These are phyloP conservation scores for Yamadazyma phyllophila DNA, from an alignment of 805 yeast genomes.

Conservation along the genomic window DNA sequence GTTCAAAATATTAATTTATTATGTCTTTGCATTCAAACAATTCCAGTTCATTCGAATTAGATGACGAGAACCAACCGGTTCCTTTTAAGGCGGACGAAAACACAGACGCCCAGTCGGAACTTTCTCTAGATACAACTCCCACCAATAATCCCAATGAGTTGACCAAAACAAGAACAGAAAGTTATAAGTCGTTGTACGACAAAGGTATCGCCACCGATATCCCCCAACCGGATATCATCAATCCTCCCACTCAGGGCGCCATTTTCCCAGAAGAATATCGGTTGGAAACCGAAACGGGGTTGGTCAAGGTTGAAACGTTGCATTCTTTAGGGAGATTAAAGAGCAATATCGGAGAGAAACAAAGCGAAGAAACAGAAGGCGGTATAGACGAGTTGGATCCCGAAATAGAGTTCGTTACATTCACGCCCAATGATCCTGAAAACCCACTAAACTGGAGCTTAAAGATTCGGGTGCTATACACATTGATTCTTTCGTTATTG, in stretches of 20 bases:
- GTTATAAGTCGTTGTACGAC: conserved; percentile 63
- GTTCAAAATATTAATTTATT: not conserved
- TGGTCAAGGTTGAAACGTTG: conserved; percentile 77
- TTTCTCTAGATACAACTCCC: conserved; percentile 7
- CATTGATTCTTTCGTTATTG: conserved; percentile 62
- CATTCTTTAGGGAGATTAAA: conserved; percentile 58
- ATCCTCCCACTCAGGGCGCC: conserved; percentile 52
- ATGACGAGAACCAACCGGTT: conserved; percentile 8
- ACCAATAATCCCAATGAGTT: conserved; percentile 6
- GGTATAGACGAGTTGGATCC: conserved; percentile 41
- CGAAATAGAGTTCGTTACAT: conserved; percentile 82
- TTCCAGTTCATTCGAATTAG: conserved; percentile 7
- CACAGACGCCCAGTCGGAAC: conserved; percentile 13
- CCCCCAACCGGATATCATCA: conserved; percentile 51
- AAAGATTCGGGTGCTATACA: conserved; percentile 58
- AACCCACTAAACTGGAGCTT: conserved; percentile 86
- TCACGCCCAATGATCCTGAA: conserved; percentile 73
- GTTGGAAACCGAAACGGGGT: conserved; percentile 82
- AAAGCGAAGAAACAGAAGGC: conserved; percentile 5
- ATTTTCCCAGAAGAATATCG: conserved; percentile 93
- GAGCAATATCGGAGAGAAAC: conserved; percentile 1
- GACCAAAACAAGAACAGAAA: conserved; percentile 55
- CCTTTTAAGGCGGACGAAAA: conserved; percentile 7
- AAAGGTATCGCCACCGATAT: conserved; percentile 57
- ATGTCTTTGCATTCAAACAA: conserved; percentile 3